These are phyloP conservation scores for Gossypium raimondii DNA, from an alignment of 345 rosid genomes.

Conservation along the genomic window DNA sequence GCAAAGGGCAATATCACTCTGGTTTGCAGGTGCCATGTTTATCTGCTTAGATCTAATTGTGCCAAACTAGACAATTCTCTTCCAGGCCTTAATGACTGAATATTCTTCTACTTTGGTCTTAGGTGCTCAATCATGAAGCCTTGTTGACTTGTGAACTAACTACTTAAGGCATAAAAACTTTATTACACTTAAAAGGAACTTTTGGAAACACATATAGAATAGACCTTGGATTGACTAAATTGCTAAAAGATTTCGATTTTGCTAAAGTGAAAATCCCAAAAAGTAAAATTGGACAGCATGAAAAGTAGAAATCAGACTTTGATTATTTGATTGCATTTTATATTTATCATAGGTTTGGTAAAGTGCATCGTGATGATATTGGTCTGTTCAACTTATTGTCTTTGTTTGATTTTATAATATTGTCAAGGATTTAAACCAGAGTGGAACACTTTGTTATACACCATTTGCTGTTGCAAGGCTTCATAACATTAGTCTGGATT, in stretches of 20 bases:
- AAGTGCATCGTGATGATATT: not conserved
- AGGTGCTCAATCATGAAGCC: not conserved
- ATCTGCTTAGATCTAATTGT: not conserved
- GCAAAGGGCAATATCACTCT: not conserved
- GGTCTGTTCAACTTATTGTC: slow-evolving; percentile 15
- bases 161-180: not conserved
- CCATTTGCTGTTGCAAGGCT: slow-evolving; percentile 62
- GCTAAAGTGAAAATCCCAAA: not conserved
- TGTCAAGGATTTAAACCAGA: slow-evolving; percentile 52
- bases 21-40: not conserved
- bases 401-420: slow-evolving; percentile 28
- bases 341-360: not conserved
- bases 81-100: not conserved
- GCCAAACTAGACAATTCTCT: not conserved
- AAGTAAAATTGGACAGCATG: not conserved
- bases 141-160: not conserved
- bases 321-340: not conserved
- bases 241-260: not conserved
- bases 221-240: not conserved
- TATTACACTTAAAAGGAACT: not conserved
- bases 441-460: slow-evolving; percentile 33
- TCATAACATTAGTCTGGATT: slow-evolving; percentile 53
- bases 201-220: not conserved
- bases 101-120: not conserved
- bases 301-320: not conserved